Percentiles rank a stretch among this genome's conserved stretches.
Evolutionary conservation across 1,284 basidiomycete species (phyloP).

Genomic region (Ustilago lituana): DNA sequence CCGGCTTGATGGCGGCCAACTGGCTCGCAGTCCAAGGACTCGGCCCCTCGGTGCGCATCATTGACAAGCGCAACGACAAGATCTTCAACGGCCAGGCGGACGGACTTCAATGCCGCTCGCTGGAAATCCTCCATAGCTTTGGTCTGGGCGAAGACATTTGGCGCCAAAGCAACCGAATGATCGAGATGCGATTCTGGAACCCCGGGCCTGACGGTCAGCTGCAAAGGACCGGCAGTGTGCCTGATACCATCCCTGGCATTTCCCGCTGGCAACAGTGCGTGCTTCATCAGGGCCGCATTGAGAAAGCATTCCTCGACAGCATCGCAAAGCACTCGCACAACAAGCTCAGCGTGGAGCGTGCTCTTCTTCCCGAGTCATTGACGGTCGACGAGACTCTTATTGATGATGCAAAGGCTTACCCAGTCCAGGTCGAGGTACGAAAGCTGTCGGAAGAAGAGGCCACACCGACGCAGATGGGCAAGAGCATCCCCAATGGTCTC

Average conservation of each 20-base stretch:
- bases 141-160: conserved; percentile 30
- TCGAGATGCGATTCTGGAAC: conserved; percentile 39
- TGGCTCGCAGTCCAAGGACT: conserved; percentile 32
- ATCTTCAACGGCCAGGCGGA: conserved; percentile 43
- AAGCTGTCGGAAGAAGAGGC: conserved; percentile 30
- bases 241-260: conserved; percentile 35
- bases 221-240: conserved; percentile 23
- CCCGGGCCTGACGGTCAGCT: conserved; percentile 27
- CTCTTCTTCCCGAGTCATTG: conserved; percentile 21
- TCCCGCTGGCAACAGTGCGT: conserved; percentile 42
- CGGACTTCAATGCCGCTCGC: conserved; percentile 33
- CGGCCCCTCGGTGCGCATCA: conserved; percentile 29
- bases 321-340: conserved; percentile 23
- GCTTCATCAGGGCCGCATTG: conserved; percentile 40
- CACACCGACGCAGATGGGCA: conserved; percentile 32
- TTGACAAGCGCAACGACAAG: conserved; percentile 42
- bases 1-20: conserved; percentile 35
- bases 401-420: conserved; percentile 20
- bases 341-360: conserved; percentile 28
- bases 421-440: conserved; percentile 20
- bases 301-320: conserved; percentile 27
- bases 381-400: conserved; percentile 17
- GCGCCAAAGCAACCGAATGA: conserved; percentile 42
- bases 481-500: conserved; percentile 29
- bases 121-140: conserved; percentile 40